Conservation (phyloP, 2,329 filamentous ascomycete genomes). For the Spiromastix sp. region DNA sequence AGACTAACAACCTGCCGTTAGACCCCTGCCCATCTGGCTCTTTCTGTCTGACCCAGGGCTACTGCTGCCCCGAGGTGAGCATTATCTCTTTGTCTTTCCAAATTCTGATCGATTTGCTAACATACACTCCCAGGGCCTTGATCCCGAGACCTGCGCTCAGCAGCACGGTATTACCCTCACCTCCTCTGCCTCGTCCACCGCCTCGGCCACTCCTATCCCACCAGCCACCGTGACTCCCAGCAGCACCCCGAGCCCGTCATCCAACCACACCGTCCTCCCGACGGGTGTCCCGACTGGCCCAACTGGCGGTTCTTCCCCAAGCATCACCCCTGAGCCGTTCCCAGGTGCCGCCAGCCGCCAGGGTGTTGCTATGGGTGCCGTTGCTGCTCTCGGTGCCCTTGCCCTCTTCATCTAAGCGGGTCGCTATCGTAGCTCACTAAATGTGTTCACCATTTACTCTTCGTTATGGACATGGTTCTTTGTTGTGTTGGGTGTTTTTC, state of each 20-base stretch:
- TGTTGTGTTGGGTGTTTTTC: too few species aligned
- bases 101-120: not conserved
- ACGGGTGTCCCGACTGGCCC: too few species aligned
- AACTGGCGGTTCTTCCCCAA: not conserved
- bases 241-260: conserved; percentile 1
- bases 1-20: conserved; percentile 3
- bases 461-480: too few species aligned
- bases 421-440: too few species aligned
- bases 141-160: conserved; percentile 8
- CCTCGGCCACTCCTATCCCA: not conserved
- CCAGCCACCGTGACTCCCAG: not conserved
- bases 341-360: conserved; percentile 7
- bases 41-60: conserved; percentile 11
- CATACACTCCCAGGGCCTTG: conserved; percentile 5
- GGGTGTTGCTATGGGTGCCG: conserved; percentile 5
- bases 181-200: conserved; percentile 3
- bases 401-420: too few species aligned
- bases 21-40: conserved; percentile 12
- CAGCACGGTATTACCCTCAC: too few species aligned
- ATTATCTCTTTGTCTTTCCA: not conserved
- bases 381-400: conserved; percentile 8
- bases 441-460: too few species aligned
- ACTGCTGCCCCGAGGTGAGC: conserved; percentile 12
- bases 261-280: conserved; percentile 1
- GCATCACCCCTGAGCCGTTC: conserved; percentile 5